Base-by-base conservation (phyloP, 805 yeast genomes). In the Yarrowia porcina region DNA sequence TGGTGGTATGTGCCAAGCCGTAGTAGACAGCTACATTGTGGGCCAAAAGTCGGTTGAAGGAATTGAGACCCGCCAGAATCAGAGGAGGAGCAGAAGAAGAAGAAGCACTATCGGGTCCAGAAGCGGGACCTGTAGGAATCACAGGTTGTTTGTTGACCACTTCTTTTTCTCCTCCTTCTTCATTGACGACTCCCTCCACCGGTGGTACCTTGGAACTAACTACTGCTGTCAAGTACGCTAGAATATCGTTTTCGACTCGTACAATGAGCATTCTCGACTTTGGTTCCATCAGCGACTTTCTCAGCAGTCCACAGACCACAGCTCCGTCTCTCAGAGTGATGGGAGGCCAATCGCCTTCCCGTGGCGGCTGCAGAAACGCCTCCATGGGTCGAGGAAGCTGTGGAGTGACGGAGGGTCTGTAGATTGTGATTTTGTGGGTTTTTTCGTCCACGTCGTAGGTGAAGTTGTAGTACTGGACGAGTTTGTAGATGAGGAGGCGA, bases 1-100 rank as follows among this genome's bases (percentile, higher is more conserved):
- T 82, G 11, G 83, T 73, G 4, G 79, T 79, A 68, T 88, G 92
- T 42, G 84, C 84, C 64, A 87, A 71, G 20, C 78, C 75, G 69
- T 86, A 85, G 70, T 86, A 86, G 28, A 84, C 87, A 2, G 91
- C 89, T 27, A 87, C 74, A 66, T 86, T 88, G 72, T 88, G 92
- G 0, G 87, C 80, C 62, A 88, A 72, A 38, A 88, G 75, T 66
- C 93, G 75, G 67, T 83, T 84, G 71, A 85, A 88, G 1, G 90
- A 85, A 71, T 88, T 88, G 79, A 84, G 42, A 2, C 61, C 61
- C 1, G 49, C 61, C 23, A 56, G 49, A 4, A 56, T 27, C 33
- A 56, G 38, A 11, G 61, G 61, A 0, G 61, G 61, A 1, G 61
- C 61, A 5, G 20, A n/a, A n/a, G n/a, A n/a, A n/a, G n/a, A 15